Conservation (phyloP, 192 early-diverging fungal species). For the Piromyces sp. region DNA sequence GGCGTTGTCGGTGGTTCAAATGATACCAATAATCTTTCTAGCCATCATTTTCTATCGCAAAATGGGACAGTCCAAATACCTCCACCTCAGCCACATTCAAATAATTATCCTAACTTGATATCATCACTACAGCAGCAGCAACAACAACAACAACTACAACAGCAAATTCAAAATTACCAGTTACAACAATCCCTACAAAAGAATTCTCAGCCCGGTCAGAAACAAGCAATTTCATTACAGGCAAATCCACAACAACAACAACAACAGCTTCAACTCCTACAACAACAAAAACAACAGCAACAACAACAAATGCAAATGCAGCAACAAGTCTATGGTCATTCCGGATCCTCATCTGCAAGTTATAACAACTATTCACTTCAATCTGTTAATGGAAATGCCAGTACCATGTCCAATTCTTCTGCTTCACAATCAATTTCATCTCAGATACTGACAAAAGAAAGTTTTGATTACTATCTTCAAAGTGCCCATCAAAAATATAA, state of each 20-base stretch:
- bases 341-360: slow-evolving; percentile 35
- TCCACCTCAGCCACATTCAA: not conserved
- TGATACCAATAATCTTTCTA: not conserved
- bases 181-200: slow-evolving; percentile 7
- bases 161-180: slow-evolving; percentile 6
- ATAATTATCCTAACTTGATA: not conserved
- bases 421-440: slow-evolving; percentile 30
- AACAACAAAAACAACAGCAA: slow-evolving; percentile 15
- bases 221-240: slow-evolving; percentile 7
- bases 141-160: slow-evolving; percentile 10
- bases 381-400: slow-evolving; percentile 27
- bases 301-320: slow-evolving; percentile 12
- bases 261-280: slow-evolving; percentile 10
- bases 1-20: not conserved
- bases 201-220: slow-evolving; percentile 1
- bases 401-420: slow-evolving; percentile 22
- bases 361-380: slow-evolving; percentile 32
- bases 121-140: not conserved
- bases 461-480: slow-evolving; percentile 1
- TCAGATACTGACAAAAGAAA: not conserved
- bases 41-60: not conserved
- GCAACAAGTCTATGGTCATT: slow-evolving; percentile 27
- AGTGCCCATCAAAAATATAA: slow-evolving; percentile 23
- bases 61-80: not conserved
- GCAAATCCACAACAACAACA: slow-evolving; percentile 6